phyloP scores from a whole-genome alignment of 371 early-diverging fungal genomes.

The Rhizopus sp. region DNA sequence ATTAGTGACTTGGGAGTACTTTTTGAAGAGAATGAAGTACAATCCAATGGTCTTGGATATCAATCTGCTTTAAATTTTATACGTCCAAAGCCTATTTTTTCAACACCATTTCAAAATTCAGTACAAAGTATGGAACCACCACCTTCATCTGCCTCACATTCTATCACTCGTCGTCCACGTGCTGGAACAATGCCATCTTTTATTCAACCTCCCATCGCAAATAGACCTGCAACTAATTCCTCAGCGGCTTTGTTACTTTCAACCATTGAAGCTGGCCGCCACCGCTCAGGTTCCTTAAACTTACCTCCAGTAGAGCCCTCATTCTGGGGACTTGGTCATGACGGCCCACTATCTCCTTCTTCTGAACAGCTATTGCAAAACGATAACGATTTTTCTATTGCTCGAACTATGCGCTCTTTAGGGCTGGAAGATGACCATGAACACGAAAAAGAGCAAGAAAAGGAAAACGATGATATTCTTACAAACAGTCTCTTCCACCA shows the following conservation, averaged over 20 bases:
- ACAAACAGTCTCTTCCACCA: slow-evolving; percentile 26
- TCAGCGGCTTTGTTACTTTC: slow-evolving; percentile 50
- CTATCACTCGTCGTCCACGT: slow-evolving; percentile 59
- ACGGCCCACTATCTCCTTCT: slow-evolving; percentile 49
- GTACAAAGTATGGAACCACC: slow-evolving; percentile 2
- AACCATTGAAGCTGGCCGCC: slow-evolving; percentile 48
- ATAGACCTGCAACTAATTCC: slow-evolving; percentile 50
- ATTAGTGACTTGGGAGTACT: slow-evolving; percentile 42
- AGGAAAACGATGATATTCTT: slow-evolving; percentile 13
- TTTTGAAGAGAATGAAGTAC: slow-evolving; percentile 41
- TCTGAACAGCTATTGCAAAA: slow-evolving; percentile 60
- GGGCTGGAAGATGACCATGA: slow-evolving; percentile 75
- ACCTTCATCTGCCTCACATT: slow-evolving; percentile 16
- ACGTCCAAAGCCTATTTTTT: slow-evolving; percentile 22
- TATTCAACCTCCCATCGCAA: slow-evolving; percentile 42
- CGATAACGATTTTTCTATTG: slow-evolving; percentile 66
- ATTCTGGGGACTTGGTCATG: slow-evolving; percentile 58
- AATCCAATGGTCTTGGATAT: slow-evolving; percentile 11
- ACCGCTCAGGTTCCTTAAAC: slow-evolving; percentile 64
- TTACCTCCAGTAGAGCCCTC: slow-evolving; percentile 60
- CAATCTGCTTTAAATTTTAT: slow-evolving; percentile 34
- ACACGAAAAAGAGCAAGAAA: slow-evolving; percentile 34
- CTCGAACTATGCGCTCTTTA: slow-evolving; percentile 73
- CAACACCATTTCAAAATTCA: slow-evolving; percentile 15
- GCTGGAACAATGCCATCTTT: slow-evolving; percentile 82